Base-by-base conservation (phyloP, 768 basidiomycete species). In the Lactarius akahatsu region DNA sequence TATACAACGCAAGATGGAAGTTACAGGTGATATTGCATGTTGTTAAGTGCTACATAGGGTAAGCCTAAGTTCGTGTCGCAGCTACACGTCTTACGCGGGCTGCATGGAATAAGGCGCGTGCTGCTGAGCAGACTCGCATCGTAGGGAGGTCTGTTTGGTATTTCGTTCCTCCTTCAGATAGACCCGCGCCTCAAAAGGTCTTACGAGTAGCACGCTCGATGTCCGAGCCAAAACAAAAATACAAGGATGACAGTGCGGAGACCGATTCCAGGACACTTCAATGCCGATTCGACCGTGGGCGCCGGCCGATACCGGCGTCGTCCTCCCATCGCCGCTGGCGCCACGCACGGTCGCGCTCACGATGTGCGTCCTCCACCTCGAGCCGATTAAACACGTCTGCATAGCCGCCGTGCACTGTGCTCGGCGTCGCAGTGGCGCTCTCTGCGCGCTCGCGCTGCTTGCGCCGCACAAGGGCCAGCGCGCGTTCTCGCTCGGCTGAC, bases 401-500 rank as follows among this genome's bases (percentile, higher is more conserved):
- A 66, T 92, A 91, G 1, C 85, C 85, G 6, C 75, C 76, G 2
- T 79, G 81, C 4, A 89, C 85, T 0, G 87, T 90, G 69, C 86
- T 89, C 0, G 90, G 91, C 1, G 91, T 92, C 66, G 83, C 83
- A 64, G 82, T 86, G 2, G 86, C 86, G 38, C 78, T 81, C 78
- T 81, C 75, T 75, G 90, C 88, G 10, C 87, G 88, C 38, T 78
- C 89, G 2, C 85, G 81, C 71, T 85, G 83, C 77, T 85, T 89
- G 47, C 87, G 80, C 61, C 80, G 80, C 26, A 92, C 86, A 34
- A 92, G 85, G 9, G 83, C 89, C n/a, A 85, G 76, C 0, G 91
- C 91, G 0, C 91, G 86, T 71, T 88, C 83, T 4, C 90, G 84
- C 74, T 93, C 91, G 1, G 87, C 83, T 0, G 86, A 85, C 76